A percentile compares a stretch with the other conserved stretches of the same genome.
phyloP scores from a whole-genome alignment of 163 green algal species.

The Scenedesmus sp. region DNA sequence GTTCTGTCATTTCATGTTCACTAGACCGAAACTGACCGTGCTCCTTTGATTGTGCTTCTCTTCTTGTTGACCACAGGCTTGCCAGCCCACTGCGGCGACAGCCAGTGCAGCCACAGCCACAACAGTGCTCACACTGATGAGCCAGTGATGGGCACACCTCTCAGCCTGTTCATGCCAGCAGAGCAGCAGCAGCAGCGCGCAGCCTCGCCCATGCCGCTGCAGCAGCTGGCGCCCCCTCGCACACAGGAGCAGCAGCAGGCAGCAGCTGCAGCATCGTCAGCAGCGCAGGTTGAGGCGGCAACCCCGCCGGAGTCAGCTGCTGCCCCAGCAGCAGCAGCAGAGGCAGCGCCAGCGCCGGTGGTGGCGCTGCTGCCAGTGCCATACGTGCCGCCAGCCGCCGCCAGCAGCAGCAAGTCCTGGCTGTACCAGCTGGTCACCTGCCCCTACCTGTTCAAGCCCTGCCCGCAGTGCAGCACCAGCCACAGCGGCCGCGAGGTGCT shows the following conservation, averaged over 20 bases:
- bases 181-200: background rate
- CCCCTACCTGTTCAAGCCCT: conserved; percentile 53
- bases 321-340: background rate
- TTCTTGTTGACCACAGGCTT: background rate
- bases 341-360: background rate
- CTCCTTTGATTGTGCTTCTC: background rate
- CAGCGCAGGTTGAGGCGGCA: background rate
- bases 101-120: conserved; percentile 48
- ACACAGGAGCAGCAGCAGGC: background rate
- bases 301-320: background rate
- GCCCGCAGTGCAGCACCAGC: conserved; percentile 28
- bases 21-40: no score
- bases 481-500: conserved; percentile 50
- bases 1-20: background rate
- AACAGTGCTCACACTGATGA: background rate
- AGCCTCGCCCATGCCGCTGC: background rate
- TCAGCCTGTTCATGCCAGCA: conserved; percentile 11
- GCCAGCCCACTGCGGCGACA: background rate
- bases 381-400: conserved; percentile 12
- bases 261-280: background rate
- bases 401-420: conserved; percentile 40
- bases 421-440: conserved; percentile 51
- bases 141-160: background rate
- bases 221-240: background rate
- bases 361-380: background rate